Evolutionary conservation across 139 green algal genomes (phyloP).

Genomic region (Chlorella sp.): DNA sequence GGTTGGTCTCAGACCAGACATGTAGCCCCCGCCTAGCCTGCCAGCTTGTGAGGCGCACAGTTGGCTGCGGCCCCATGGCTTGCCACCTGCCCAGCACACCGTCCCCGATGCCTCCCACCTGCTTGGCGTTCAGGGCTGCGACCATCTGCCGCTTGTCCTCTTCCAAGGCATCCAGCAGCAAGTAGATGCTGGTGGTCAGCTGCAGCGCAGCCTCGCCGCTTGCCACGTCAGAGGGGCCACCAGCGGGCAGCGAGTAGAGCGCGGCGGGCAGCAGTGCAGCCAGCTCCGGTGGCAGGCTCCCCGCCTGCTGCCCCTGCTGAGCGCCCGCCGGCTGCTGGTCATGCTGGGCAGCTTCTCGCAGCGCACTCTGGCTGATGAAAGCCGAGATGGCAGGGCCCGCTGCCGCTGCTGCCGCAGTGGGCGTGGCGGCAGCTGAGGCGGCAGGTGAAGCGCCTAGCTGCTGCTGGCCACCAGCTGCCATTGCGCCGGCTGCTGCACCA

Average conservation of each 20-base stretch:
- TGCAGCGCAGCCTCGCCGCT: not conserved
- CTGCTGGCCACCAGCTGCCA: not conserved
- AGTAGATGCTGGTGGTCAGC: conserved; percentile 17
- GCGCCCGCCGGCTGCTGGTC: not conserved
- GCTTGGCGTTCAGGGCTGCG: conserved; percentile 26
- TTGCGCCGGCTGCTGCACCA: not conserved
- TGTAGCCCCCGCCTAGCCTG: no score
- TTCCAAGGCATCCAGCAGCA: conserved; percentile 31
- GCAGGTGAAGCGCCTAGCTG: not conserved
- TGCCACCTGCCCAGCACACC: not conserved
- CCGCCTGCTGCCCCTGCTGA: not conserved
- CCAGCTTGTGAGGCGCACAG: no score
- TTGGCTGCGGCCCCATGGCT: no score
- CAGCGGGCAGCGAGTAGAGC: conserved; percentile 1
- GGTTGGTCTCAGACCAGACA: no score
- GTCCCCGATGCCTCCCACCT: not conserved
- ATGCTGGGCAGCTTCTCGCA: not conserved
- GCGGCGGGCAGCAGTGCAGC: conserved; percentile 23
- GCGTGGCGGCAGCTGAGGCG: not conserved
- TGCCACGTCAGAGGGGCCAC: not conserved
- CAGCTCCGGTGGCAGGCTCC: conserved; percentile 8
- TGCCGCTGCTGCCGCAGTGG: not conserved
- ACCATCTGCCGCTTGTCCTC: conserved; percentile 27
- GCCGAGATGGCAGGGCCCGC: not conserved
- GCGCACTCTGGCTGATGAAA: not conserved